Evolutionary conservation across 169 alveolate species (phyloP), one percentile per base, ranked within the genome.

Genomic region (Eimeria falciformis): DNA sequence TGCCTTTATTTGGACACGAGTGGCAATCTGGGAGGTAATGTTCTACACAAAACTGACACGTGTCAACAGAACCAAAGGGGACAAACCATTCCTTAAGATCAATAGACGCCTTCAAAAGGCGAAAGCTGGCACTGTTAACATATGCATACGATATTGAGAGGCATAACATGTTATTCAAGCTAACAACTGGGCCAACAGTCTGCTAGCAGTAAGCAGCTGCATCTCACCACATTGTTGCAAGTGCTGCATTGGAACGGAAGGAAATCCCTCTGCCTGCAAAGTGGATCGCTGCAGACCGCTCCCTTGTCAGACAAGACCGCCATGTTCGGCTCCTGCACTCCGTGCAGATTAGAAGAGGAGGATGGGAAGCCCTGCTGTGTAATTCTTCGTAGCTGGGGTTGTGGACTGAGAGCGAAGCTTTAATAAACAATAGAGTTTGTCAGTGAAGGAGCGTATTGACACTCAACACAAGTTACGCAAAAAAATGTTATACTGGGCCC

Each of bases 221-320:
- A 21, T 2, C 81, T 56, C 50, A 87, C 93, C 93, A 87, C 93
- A 11, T 53, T 50, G 65, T 53, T 65, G 66, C 93, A 87, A 21
- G 69, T 87, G 86, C 73, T 73, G 79, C 93, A 87, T 27, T 21
- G n/a, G 79, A 87, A 87, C 47, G 93, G 93, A 18, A 87, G 87
- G 66, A 87, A 87, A 43, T 87, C 93, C 21, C 87, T 56, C 87
- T 50, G 81, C 65, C 93, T 45, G 62, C 93, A 87, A 66, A 87
- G 45, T 17, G 93, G 37, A 56, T 69, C 43, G 87, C 93, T 87
- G 87, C 93, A 87, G 5, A 77, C 56, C 46, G 29, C 46, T 12
- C 93, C 93, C 53, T 87, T 87, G 79, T 87, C 93, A 2, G 93
- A 87, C 29, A 87, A 43, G 21, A 56, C 93, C 23, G 93, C 93